Evolutionary conservation across 2,329 filamentous ascomycete species (phyloP).

Genomic region (Colletotrichum sansevieriae): DNA sequence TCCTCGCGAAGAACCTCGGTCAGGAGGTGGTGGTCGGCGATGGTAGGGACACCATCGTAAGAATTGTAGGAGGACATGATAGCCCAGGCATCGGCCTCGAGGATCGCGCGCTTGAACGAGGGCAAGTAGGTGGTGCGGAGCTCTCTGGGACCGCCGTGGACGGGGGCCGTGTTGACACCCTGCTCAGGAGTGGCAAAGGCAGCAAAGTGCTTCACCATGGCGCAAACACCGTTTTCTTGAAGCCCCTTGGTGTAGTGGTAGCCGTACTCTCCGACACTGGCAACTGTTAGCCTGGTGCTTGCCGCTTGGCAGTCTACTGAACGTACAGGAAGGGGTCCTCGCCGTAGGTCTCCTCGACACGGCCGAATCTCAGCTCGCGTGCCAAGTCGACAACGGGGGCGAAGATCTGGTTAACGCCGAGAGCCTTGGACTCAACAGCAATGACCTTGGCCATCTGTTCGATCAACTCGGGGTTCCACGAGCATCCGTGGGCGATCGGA

Average conservation of each 20-base stretch:
- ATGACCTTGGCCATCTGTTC: slow-evolving; percentile 76
- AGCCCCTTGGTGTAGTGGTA: slow-evolving; percentile 70
- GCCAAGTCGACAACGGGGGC: slow-evolving; percentile 79
- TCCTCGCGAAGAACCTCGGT: slow-evolving; percentile 77
- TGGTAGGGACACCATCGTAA: slow-evolving; percentile 78
- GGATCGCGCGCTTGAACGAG: slow-evolving; percentile 76
- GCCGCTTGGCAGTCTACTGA: too few species aligned
- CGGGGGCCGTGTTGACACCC: slow-evolving; percentile 75
- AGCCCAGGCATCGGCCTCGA: slow-evolving; percentile 75
- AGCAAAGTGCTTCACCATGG: slow-evolving; percentile 82
- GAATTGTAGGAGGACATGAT: slow-evolving; percentile 83
- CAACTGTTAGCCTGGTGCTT: background rate
- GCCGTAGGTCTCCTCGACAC: slow-evolving; percentile 80
- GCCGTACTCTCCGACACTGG: slow-evolving; percentile 72
- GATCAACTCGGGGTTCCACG: slow-evolving; percentile 75
- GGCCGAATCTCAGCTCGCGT: slow-evolving; percentile 77
- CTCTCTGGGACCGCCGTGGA: slow-evolving; percentile 66
- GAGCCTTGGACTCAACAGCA: slow-evolving; percentile 72
- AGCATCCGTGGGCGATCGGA: slow-evolving; percentile 78
- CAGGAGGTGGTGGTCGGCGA: slow-evolving; percentile 74
- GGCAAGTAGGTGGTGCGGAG: slow-evolving; percentile 69
- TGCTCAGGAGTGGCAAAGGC: slow-evolving; percentile 78
- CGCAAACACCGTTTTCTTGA: slow-evolving; percentile 74
- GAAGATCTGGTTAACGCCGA: slow-evolving; percentile 81
- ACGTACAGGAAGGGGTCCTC: slow-evolving; percentile 74